A percentile compares a stretch with the other conserved stretches of the same genome.
These are phyloP conservation scores for Carex cristatella DNA, from an alignment of 176 grass and related monocot species.

Conservation along the genomic window DNA sequence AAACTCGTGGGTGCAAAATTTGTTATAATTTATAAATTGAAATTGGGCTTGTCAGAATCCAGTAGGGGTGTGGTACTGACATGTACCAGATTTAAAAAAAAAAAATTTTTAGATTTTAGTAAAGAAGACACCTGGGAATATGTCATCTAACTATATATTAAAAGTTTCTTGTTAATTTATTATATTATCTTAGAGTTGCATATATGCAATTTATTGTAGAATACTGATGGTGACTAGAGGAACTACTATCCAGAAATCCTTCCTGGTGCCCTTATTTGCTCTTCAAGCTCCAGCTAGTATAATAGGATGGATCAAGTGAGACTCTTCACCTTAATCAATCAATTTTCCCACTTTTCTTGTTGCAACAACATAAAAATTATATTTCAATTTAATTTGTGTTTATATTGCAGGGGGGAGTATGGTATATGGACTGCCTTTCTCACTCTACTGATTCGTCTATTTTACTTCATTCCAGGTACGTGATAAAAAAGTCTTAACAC, in stretches of 20 bases:
- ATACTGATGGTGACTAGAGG: conserved; percentile 75
- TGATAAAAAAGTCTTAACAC: background rate
- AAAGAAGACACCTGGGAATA: background rate
- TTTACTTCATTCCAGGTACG: conserved; percentile 84
- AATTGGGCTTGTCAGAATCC: background rate
- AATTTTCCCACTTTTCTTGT: background rate
- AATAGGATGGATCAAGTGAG: conserved; percentile 97
- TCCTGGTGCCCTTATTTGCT: conserved; percentile 85
- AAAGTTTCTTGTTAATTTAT: background rate
- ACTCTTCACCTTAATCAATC: conserved; percentile 8
- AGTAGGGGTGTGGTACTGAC: background rate
- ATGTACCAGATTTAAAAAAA: no score
- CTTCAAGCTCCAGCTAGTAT: conserved; percentile 66
- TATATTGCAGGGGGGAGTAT: conserved; percentile 69
- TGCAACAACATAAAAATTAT: conserved; percentile 9
- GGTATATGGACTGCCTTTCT: conserved; percentile 90
- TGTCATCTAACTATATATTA: background rate
- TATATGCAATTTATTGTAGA: conserved; percentile 41
- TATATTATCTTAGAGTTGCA: background rate
- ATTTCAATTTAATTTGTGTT: conserved; percentile 16
- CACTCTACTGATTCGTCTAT: conserved; percentile 68
- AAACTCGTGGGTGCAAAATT: background rate
- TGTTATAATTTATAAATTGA: background rate
- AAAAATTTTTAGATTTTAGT: no score
- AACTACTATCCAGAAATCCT: conserved; percentile 82